phyloP scores from a whole-genome alignment of 2,329 filamentous ascomycete species.

The Colletotrichum paranaense region DNA sequence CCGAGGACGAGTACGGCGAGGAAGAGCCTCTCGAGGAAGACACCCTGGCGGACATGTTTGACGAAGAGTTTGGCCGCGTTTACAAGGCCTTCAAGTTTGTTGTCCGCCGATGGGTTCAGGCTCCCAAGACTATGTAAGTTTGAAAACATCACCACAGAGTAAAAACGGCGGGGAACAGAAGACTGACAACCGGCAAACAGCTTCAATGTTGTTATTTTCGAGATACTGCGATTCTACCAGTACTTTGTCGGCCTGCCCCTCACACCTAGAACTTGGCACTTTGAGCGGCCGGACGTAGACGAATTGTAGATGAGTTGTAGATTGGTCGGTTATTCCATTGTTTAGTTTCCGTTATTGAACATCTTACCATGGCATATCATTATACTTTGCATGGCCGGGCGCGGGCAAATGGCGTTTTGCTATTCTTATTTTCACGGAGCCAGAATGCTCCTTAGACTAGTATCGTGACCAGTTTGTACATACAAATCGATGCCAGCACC shows the following conservation, averaged over 20 bases:
- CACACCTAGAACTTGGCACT: constrained; percentile 58
- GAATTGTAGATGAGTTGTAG: constrained; percentile 54
- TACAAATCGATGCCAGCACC: neutral
- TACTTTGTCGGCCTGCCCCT: constrained; percentile 66
- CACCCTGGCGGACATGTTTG: constrained; percentile 67
- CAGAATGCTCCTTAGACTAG: neutral
- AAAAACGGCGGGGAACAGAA: neutral
- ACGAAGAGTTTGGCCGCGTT: constrained; percentile 73
- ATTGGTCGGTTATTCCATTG: neutral
- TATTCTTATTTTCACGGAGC: neutral
- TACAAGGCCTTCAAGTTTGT: constrained; percentile 74
- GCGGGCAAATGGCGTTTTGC: constrained; percentile 12
- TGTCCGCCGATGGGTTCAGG: constrained; percentile 73
- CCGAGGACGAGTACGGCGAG: constrained; percentile 45
- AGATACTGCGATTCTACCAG: constrained; percentile 59
- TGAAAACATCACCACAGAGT: neutral
- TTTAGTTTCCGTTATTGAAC: neutral
- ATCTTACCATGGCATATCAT: constrained; percentile 6
- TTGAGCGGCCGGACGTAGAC: constrained; percentile 57
- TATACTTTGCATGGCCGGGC: constrained; percentile 20
- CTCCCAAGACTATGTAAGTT: constrained; percentile 79
- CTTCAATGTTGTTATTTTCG: constrained; percentile 53
- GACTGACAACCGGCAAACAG: constrained; percentile 48
- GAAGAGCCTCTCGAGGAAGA: constrained; percentile 44
- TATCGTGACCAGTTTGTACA: constrained; percentile 14